Evolutionary conservation across 305 asterid genomes (phyloP), one percentile per base, ranked within the genome.

Genomic region (Solanum hybrid): DNA sequence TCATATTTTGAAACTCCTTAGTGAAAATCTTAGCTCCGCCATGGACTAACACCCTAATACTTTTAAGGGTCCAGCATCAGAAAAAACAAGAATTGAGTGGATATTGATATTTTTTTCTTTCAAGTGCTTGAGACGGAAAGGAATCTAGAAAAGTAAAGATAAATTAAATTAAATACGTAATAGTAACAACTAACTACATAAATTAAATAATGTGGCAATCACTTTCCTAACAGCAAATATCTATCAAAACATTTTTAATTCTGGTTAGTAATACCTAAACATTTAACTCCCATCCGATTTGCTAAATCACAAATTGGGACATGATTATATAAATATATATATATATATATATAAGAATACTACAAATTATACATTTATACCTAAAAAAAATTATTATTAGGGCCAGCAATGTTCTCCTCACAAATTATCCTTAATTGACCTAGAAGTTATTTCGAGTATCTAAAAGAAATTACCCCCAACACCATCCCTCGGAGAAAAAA

Each of bases 221-320:
- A 81, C 86, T 39, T 24, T 81, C 35, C 34, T 39, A 39, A 37
- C 24, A 39, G 24, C 13, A 81, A 24, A 8, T 37, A 39, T 80
- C 35, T 13, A 39, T 39, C 67, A 13, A n/a, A 39, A 76, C 83
- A 18, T 76, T 76, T 76, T 76, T 1, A 76, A 76, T 76, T 20
- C 83, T 76, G 42, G n/a, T 33, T 76, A 76, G 42, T 34, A 76
- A 34, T 76, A 76, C 42, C 83, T 76, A 76, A 76, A 76, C 83
- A 76, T 18, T 33, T 16, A 75, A 75, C 40, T 76, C 42, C 83
- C 42, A 76, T 18, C 42, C 42, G 8, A 76, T 76, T 76, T 76
- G 42, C 16, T 14, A 76, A 76, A 76, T 76, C 83, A 76, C 8
- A 18, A 76, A 76, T 76, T n/a, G 75, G 29, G 29, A 67, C 16